These are phyloP conservation scores for Reutealis trisperma DNA, from an alignment of 345 rosid species.

Conservation along the genomic window DNA sequence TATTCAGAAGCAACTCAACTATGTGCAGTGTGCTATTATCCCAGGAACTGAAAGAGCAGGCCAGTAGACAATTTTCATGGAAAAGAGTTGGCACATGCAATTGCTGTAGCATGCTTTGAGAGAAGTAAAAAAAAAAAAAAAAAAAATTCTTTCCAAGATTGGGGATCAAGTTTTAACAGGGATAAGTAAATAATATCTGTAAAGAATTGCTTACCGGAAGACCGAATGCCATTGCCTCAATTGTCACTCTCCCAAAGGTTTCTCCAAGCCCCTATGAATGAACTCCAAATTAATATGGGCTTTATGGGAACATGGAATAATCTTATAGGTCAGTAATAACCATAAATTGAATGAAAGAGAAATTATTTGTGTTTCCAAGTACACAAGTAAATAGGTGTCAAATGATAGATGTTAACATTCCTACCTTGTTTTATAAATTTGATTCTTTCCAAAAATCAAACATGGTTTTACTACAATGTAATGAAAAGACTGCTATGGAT, in stretches of 20 bases:
- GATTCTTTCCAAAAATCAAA: no score
- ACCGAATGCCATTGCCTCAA: conserved; percentile 98
- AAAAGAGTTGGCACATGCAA: neutral
- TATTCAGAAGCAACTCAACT: neutral
- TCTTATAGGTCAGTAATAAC: neutral
- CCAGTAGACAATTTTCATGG: neutral
- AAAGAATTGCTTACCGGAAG: conserved; percentile 53
- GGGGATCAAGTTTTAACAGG: conserved; percentile 2
- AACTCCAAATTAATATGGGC: conserved; percentile 12
- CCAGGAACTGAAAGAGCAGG: neutral
- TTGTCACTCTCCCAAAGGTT: conserved; percentile 97
- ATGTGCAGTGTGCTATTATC: neutral
- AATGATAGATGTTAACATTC: no score
- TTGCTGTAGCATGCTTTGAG: neutral
- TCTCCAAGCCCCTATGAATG: conserved; percentile 78
- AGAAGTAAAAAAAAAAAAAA: neutral
- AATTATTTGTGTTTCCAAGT: neutral
- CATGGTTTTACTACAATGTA: no score
- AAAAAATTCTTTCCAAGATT: neutral
- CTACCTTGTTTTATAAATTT: no score
- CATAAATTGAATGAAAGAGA: neutral
- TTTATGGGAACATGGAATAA: neutral
- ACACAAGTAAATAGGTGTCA: neutral
- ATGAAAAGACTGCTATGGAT: neutral
- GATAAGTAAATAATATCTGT: neutral